A percentile compares a stretch with the other conserved stretches of the same genome.
These are phyloP conservation scores for Trichosphaerium sp. DNA, from an alignment of 78 protist genomes.

Conservation along the genomic window DNA sequence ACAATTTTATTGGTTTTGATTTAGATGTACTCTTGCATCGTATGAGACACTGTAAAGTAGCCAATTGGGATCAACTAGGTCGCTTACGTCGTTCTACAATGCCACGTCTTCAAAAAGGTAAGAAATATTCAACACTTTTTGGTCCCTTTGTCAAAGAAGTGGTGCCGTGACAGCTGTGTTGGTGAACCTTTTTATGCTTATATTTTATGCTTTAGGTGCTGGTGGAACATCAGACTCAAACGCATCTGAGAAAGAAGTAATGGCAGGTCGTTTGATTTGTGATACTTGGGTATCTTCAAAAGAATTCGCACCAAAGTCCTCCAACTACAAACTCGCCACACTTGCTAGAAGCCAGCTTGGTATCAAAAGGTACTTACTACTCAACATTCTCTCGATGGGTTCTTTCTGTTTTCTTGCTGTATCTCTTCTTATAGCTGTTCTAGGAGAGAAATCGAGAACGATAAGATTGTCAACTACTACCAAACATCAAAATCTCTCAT, in stretches of 20 bases:
- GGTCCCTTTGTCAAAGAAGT: not conserved
- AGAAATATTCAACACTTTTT: not conserved
- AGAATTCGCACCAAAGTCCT: conserved; percentile 45
- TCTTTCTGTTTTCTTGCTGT: conserved; percentile 2
- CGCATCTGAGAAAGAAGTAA: not conserved
- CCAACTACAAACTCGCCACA: conserved; percentile 54
- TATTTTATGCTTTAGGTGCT: not conserved
- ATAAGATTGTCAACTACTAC: not conserved
- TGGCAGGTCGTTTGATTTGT: conserved; percentile 60
- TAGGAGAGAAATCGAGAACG: conserved; percentile 6
- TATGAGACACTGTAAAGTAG: conserved; percentile 31
- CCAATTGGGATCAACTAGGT: conserved; percentile 79
- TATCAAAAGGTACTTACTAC: not conserved
- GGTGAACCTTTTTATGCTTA: not conserved
- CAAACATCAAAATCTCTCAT: not conserved
- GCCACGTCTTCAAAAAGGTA: conserved; percentile 6
- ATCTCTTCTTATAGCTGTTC: conserved; percentile 18
- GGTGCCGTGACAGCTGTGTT: not conserved
- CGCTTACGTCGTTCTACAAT: conserved; percentile 40
- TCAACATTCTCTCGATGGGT: too few species aligned
- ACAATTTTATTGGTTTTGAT: conserved; percentile 74
- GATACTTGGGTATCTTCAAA: conserved; percentile 59
- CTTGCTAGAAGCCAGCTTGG: conserved; percentile 58
- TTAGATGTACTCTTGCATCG: conserved; percentile 84
- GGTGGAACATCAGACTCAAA: not conserved